These are phyloP conservation scores for thale cress (Arabidopsis thaliana) DNA, from an alignment of 345 rosid genomes.

Conservation along the genomic window TAIR10.1 NC_003075.7:12905501-12906000, in stretches of 20 bases:
- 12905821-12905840: constrained; percentile 82
- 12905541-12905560: constrained; percentile 14
- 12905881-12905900: constrained; percentile 51
- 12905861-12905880: constrained; percentile 66
- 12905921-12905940: constrained; percentile 15
- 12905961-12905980: constrained; percentile 57
- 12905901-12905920: constrained; percentile 19
- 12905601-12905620: constrained; percentile 34
- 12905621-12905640: constrained; percentile 36
- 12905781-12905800: constrained; percentile 65
- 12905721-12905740: constrained; percentile 51
- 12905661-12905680: constrained; percentile 9
- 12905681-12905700: constrained; percentile 12
- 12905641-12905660: constrained; percentile 3
- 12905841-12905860: constrained; percentile 72
- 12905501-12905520: constrained; percentile 50
- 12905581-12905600: constrained; percentile 36
- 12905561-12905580: constrained; percentile 39
- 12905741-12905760: constrained; percentile 55
- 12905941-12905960: constrained; percentile 9
- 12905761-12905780: constrained; percentile 59
- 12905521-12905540: constrained; percentile 38
- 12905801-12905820: constrained; percentile 70
- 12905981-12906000: constrained; percentile 64
- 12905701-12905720: constrained; percentile 35